Evolutionary conservation across 257 asterid species (phyloP).

Genomic region (Nicotiana benthamiana): DNA sequence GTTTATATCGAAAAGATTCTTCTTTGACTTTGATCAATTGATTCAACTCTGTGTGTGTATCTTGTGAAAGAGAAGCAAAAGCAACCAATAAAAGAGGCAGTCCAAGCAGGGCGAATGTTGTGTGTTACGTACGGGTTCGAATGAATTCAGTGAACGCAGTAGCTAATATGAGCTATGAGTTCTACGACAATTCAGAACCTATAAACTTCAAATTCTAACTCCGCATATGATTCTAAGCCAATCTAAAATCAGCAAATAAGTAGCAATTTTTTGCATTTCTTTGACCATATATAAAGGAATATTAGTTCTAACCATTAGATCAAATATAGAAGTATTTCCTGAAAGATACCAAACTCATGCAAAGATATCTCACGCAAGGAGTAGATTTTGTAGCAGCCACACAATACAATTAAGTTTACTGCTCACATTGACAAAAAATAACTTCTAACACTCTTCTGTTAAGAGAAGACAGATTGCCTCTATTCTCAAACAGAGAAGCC

Average conservation of each 20-base stretch:
- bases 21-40: neutral
- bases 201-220: no score
- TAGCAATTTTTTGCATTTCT: neutral
- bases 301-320: no score
- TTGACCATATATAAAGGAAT: no score
- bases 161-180: no score
- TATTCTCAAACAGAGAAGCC: constrained; percentile 6
- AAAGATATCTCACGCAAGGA: neutral
- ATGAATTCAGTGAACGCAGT: no score
- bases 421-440: neutral
- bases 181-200: no score
- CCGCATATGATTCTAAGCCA: no score
- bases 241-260: neutral
- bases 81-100: neutral
- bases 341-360: neutral
- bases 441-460: neutral
- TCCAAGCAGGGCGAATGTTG: neutral
- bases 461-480: neutral
- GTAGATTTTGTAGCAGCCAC: neutral
- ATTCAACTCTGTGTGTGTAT: neutral
- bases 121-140: no score
- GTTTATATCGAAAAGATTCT: neutral
- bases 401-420: neutral
- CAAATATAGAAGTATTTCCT: neutral
- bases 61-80: neutral